Conservation (phyloP, 805 yeast species). For the Suhomyces tanzawaensis region DNA sequence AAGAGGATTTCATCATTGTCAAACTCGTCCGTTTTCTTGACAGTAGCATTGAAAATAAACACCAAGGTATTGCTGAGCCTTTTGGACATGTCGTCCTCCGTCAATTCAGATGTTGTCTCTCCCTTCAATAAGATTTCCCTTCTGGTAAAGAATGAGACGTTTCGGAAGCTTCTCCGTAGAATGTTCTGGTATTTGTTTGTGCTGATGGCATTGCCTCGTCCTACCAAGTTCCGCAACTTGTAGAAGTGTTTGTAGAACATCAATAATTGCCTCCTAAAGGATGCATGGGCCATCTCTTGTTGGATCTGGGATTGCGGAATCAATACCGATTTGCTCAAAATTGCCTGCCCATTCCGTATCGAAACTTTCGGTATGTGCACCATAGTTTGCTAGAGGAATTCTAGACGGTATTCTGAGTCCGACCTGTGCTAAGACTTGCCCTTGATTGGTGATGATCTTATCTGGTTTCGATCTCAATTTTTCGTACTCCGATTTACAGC, state of each 20-base stretch:
- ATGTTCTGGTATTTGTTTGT: conserved; percentile 17
- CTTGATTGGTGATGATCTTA: too few relatives aligned
- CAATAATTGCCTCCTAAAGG: conserved; percentile 13
- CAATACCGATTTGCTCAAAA: conserved; percentile 2
- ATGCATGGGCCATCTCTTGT: conserved; percentile 1
- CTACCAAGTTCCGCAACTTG: conserved; percentile 27
- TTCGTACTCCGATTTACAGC: too few relatives aligned
- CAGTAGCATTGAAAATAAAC: conserved; percentile 34
- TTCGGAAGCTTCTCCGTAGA: conserved; percentile 24
- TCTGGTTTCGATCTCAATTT: too few relatives aligned
- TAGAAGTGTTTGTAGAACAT: conserved; percentile 31
- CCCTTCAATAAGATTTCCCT: conserved; percentile 14
- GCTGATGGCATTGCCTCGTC: conserved; percentile 8
- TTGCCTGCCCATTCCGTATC: conserved; percentile 3
- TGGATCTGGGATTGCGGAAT: background rate
- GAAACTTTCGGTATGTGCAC: conserved; percentile 1
- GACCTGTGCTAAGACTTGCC: too few relatives aligned
- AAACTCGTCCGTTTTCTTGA: conserved; percentile 7
- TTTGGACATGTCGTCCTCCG: conserved; percentile 14
- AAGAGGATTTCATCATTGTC: conserved; percentile 11
- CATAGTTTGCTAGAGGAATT: too few relatives aligned
- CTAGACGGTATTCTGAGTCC: too few relatives aligned
- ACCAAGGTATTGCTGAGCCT: conserved; percentile 27
- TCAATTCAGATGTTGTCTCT: background rate
- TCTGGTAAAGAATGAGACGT: conserved; percentile 16